Percentiles rank a stretch among this genome's conserved stretches.
Conservation (phyloP, 495 filamentous ascomycete genomes). For the Trichoderma orchidacearum region DNA sequence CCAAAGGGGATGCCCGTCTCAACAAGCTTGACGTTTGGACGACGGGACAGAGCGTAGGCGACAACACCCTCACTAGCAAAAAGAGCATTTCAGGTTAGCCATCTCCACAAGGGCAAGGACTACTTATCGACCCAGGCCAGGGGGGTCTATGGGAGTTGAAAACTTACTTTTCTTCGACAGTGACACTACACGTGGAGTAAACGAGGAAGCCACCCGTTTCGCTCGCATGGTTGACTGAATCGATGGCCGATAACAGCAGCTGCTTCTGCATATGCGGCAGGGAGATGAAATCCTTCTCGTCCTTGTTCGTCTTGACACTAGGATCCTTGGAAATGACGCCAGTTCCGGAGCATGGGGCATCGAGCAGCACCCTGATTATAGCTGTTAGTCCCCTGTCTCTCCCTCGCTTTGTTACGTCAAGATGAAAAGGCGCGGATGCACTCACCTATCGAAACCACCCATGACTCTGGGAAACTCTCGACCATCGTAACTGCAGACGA, state of each 20-base stretch:
- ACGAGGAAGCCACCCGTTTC: conserved; percentile 90
- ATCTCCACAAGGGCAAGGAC: background rate
- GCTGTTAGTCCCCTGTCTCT: background rate
- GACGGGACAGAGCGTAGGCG: conserved; percentile 76
- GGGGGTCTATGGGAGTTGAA: background rate
- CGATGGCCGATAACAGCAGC: conserved; percentile 82
- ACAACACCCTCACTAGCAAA: conserved; percentile 65
- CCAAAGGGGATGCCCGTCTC: conserved; percentile 90
- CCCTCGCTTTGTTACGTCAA: background rate
- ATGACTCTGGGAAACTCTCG: conserved; percentile 86
- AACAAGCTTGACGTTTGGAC: conserved; percentile 87
- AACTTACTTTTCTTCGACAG: conserved; percentile 64
- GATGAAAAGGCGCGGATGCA: background rate
- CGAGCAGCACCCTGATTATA: conserved; percentile 16
- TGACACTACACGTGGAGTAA: conserved; percentile 87
- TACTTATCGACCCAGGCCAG: too few species aligned
- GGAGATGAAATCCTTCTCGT: conserved; percentile 78
- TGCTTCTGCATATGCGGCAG: conserved; percentile 92
- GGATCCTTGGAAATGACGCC: conserved; percentile 90
- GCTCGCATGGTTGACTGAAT: conserved; percentile 73
- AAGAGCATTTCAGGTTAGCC: background rate
- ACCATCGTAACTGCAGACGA: conserved; percentile 91
- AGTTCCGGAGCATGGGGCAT: conserved; percentile 35
- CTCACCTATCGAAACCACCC: conserved; percentile 66
- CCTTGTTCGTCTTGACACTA: conserved; percentile 93